phyloP scores from a whole-genome alignment of 2,329 filamentous ascomycete species.

The Aspergillus ibericus region DNA sequence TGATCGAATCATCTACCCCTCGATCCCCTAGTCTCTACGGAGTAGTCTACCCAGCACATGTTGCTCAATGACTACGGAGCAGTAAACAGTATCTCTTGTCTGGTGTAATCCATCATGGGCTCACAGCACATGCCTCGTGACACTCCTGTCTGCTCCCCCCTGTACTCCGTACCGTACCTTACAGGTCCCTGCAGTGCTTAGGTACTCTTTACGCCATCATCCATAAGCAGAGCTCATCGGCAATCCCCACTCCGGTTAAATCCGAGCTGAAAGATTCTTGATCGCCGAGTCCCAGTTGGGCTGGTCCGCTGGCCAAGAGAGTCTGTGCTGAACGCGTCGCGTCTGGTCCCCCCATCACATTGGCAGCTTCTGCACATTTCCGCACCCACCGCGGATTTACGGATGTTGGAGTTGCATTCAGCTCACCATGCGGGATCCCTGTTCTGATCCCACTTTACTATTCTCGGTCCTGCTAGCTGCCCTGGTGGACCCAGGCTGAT shows the following conservation, averaged over 20 bases:
- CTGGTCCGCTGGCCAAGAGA: neutral
- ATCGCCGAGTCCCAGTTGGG: neutral
- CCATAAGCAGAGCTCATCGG: conserved; percentile 2
- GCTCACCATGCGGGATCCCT: neutral
- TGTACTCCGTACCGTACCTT: neutral
- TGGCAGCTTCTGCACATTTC: neutral
- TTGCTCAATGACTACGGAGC: no score
- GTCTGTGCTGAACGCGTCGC: conserved; percentile 7
- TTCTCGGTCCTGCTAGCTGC: neutral
- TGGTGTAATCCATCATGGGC: neutral
- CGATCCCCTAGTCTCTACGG: neutral
- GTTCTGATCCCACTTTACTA: neutral
- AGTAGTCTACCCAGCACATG: no score
- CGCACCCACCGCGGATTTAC: conserved; percentile 13
- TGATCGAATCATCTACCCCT: conserved; percentile 1
- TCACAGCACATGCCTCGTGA: neutral
- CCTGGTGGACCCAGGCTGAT: neutral
- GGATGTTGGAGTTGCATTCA: conserved; percentile 6
- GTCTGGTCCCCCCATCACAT: neutral
- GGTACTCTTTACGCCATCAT: neutral
- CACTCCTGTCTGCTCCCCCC: neutral
- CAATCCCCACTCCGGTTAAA: conserved; percentile 1
- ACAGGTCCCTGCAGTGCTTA: conserved; percentile 2
- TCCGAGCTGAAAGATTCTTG: neutral
- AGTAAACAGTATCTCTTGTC: neutral